Base-by-base conservation (phyloP, 2,329 filamentous ascomycete genomes). In the Colletotrichum gloeosporioides region DNA sequence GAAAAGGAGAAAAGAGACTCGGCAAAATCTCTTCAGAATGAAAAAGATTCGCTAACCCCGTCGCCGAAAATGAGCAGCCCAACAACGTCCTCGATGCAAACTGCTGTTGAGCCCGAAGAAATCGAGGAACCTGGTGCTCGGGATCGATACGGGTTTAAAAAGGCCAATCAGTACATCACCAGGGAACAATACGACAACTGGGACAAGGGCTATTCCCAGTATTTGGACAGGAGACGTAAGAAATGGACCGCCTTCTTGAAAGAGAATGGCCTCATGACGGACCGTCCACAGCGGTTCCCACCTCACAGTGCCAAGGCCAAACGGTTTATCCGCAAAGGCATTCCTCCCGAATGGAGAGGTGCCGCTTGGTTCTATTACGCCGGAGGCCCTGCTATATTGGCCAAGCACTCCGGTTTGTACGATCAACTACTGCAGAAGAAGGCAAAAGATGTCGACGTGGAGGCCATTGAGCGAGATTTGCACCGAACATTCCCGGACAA, bases 351-450 rank as follows among this genome's bases (percentile, higher is more conserved):
- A 79, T 98, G 96, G 92, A 92, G 96, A 81, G 96, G 96, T n/a
- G 94, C 95, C 8, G 96, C 96, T 62, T 99, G 96, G 96, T 99
- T 98, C 84, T 98, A 95, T 86, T 99, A 98, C 83, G 95, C 96
- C 13, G 95, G 95, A 25, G 96, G 96, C 2, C 95, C 95, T 29
- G 92, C 93, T 62, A 94, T 95, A 78, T 84, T 98, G 76, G 91
- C 92, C 68, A 93, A 95, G 81, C 91, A 98, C 80, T 90, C 92
- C 7, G 95, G 95, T 2, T 87, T 96, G 18, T 99, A 98, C 82
- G 90, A 92, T 69, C 89, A 92, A 69, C 87, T 98, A 53, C 87
- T 97, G 36, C 87, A 90, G 71, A 89, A 91, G 76, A 86, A 88
- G 77, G 92, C 95, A 39, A 93, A 94, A 81, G 88, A 91, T 0